Percentiles rank a stretch among this genome's conserved stretches.
Evolutionary conservation across 768 basidiomycete species (phyloP).

Genomic region (Pleurotus citrinopileatus): DNA sequence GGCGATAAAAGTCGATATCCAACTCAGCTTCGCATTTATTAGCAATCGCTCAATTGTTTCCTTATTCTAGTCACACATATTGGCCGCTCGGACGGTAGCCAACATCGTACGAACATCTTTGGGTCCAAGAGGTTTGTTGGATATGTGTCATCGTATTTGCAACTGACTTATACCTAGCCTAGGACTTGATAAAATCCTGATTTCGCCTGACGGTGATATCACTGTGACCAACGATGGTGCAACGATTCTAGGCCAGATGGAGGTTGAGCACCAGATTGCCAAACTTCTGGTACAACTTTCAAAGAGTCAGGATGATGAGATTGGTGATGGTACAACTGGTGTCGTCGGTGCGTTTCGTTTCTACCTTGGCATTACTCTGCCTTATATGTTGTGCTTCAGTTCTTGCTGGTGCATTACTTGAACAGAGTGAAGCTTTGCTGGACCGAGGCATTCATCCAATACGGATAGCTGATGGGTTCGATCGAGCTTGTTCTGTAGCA

Average conservation of each 20-base stretch:
- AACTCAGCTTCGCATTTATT: slow-evolving; percentile 10
- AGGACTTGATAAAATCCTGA: slow-evolving; percentile 95
- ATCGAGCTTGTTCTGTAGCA: slow-evolving; percentile 89
- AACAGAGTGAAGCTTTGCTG: slow-evolving; percentile 93
- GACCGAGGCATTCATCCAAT: slow-evolving; percentile 99
- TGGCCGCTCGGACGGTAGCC: slow-evolving; percentile 90
- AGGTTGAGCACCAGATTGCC: slow-evolving; percentile 98
- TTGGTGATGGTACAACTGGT: slow-evolving; percentile 98
- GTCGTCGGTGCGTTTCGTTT: slow-evolving; percentile 79
- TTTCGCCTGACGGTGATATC: slow-evolving; percentile 96
- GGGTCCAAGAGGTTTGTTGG: slow-evolving; percentile 79
- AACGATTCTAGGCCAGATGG: slow-evolving; percentile 97
- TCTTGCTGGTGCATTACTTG: slow-evolving; percentile 94
- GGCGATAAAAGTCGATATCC: slow-evolving; percentile 81
- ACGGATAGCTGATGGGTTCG: slow-evolving; percentile 98
- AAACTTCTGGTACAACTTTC: slow-evolving; percentile 95
- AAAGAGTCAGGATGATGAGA: slow-evolving; percentile 99
- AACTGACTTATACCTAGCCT: slow-evolving; percentile 6
- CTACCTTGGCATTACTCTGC: slow-evolving; percentile 5
- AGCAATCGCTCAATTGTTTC: slow-evolving; percentile 10
- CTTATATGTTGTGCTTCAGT: slow-evolving; percentile 43
- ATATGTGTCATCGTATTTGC: slow-evolving; percentile 10
- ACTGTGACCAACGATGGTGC: slow-evolving; percentile 99
- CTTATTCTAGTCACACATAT: slow-evolving; percentile 75
- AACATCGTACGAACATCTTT: slow-evolving; percentile 95